These are phyloP conservation scores for Kodamaea sagamina DNA, from an alignment of 805 yeast genomes.

Conservation along the genomic window DNA sequence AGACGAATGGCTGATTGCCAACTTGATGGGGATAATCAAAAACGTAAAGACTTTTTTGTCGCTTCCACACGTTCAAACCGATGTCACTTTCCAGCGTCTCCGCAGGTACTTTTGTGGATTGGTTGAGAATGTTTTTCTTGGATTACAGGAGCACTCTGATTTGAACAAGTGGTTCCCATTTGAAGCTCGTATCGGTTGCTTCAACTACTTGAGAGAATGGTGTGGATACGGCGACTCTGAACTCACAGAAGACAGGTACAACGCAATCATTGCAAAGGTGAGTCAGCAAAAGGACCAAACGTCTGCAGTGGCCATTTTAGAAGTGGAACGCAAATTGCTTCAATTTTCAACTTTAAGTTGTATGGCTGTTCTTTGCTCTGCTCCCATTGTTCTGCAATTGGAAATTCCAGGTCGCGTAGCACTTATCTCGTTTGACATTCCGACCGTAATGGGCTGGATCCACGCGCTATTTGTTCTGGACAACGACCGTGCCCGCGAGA, in stretches of 20 bases:
- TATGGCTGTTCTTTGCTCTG: slow-evolving; percentile 79
- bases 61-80: slow-evolving; percentile 56
- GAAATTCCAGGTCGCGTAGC: slow-evolving; percentile 39
- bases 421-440: slow-evolving; percentile 65
- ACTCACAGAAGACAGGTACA: slow-evolving; percentile 67
- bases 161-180: slow-evolving; percentile 70
- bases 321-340: slow-evolving; percentile 70
- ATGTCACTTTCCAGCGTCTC: slow-evolving; percentile 71
- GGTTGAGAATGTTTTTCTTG: slow-evolving; percentile 69
- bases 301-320: slow-evolving; percentile 72
- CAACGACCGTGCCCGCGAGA: slow-evolving; percentile 54
- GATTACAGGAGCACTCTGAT: slow-evolving; percentile 45
- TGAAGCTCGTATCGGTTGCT: slow-evolving; percentile 80
- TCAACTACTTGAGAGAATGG: slow-evolving; percentile 87
- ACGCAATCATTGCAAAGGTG: slow-evolving; percentile 50
- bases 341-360: slow-evolving; percentile 75
- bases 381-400: slow-evolving; percentile 58
- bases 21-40: slow-evolving; percentile 61
- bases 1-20: slow-evolving; percentile 71
- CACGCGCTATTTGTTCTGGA: slow-evolving; percentile 64
- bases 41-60: slow-evolving; percentile 63
- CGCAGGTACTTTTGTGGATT: slow-evolving; percentile 84
- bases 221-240: slow-evolving; percentile 81
- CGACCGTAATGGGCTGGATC: slow-evolving; percentile 77
- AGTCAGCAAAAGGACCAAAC: slow-evolving; percentile 41